Evolutionary conservation across 1,139 yeast genomes (phyloP).

Genomic region (Lodderomyces oxycetoniae): DNA sequence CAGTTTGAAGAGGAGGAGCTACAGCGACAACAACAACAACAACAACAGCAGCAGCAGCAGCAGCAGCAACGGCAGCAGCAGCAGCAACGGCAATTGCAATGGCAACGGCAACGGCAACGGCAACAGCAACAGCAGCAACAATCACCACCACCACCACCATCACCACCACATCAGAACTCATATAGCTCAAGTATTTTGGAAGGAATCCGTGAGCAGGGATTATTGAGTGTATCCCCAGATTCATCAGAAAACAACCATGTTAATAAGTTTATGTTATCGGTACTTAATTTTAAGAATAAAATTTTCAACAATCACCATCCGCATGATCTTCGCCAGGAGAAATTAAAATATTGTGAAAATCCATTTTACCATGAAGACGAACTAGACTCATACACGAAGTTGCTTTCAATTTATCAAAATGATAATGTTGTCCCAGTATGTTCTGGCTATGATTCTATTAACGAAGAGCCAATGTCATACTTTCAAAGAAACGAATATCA

Average conservation of each 20-base stretch:
- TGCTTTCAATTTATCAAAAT: slow-evolving; percentile 9
- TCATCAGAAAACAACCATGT: slow-evolving; percentile 2
- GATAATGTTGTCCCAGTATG: slow-evolving; percentile 1
- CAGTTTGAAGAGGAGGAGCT: slow-evolving; percentile 6
- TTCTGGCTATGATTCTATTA: slow-evolving; percentile 28
- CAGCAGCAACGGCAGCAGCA: slow-evolving; percentile 2
- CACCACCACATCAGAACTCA: slow-evolving; percentile 5
- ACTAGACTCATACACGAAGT: slow-evolving; percentile 13
- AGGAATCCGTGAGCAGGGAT: slow-evolving; percentile 8
- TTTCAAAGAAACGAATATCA: slow-evolving; percentile 19
- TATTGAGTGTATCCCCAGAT: not conserved
- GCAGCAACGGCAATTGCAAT: too few species aligned
- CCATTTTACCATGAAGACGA: slow-evolving; percentile 8
- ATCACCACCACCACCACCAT: too few species aligned
- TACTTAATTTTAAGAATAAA: slow-evolving; percentile 12
- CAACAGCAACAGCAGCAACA: slow-evolving; percentile 15
- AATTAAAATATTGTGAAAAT: too few species aligned
- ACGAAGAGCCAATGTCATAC: slow-evolving; percentile 27
- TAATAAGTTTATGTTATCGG: slow-evolving; percentile 10
- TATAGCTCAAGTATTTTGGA: slow-evolving; percentile 12
- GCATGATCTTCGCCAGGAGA: too few species aligned
- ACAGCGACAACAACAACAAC: slow-evolving; percentile 16
- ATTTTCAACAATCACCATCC: slow-evolving; percentile 6
- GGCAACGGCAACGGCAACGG: slow-evolving; percentile 12
- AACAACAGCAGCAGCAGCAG: slow-evolving; percentile 9